These are phyloP conservation scores for Lactifluus hygrophoroides DNA, from an alignment of 768 basidiomycete genomes.

Conservation along the genomic window DNA sequence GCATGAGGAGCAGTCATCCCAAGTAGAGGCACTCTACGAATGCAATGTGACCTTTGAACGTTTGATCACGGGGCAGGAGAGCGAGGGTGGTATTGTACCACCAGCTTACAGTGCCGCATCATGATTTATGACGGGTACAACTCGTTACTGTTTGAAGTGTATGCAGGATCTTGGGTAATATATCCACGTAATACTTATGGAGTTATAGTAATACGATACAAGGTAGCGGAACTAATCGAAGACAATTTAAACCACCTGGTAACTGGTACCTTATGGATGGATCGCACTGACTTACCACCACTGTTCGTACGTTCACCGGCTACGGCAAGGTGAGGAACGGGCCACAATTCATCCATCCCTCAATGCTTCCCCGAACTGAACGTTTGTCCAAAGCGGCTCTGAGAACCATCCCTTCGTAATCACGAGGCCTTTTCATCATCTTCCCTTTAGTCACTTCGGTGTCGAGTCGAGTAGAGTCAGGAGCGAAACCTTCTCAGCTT, in stretches of 20 bases:
- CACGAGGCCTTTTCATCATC: no score
- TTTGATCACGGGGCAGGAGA: slow-evolving; percentile 76
- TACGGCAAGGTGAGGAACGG: no score
- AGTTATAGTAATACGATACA: background rate
- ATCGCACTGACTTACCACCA: no score
- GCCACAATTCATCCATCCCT: no score
- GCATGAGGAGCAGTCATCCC: slow-evolving; percentile 1
- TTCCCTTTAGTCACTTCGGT: no score
- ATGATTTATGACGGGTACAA: background rate
- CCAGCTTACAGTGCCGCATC: slow-evolving; percentile 49
- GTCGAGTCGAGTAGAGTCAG: no score
- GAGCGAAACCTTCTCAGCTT: no score
- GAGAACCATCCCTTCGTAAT: no score
- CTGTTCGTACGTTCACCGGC: no score
- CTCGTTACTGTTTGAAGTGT: background rate
- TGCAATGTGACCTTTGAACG: slow-evolving; percentile 52
- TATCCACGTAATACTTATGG: background rate
- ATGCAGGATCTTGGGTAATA: background rate
- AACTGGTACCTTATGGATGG: no score
- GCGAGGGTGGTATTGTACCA: slow-evolving; percentile 72
- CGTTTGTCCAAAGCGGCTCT: no score
- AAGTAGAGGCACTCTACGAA: slow-evolving; percentile 34
- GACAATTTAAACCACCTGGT: background rate
- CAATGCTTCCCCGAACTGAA: no score
- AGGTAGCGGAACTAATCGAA: background rate